These are phyloP conservation scores for Colletotrichum sp. DNA, from an alignment of 2,329 filamentous ascomycete genomes.

Conservation along the genomic window DNA sequence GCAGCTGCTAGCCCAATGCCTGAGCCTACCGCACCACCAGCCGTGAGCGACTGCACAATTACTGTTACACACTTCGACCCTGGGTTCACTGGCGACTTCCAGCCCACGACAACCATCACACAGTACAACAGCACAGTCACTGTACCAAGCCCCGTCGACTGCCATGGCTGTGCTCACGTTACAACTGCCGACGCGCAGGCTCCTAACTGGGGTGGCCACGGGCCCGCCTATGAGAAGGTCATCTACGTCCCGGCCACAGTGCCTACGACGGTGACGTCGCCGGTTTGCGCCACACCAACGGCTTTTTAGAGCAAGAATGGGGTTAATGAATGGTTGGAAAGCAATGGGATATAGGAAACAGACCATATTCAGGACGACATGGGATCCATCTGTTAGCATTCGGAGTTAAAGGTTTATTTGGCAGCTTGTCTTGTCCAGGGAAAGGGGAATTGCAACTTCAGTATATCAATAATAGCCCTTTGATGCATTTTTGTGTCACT, in stretches of 20 bases:
- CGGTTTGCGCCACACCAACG: not conserved
- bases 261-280: not conserved
- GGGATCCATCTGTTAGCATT: not conserved
- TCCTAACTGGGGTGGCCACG: not conserved
- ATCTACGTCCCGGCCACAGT: not conserved
- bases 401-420: not conserved
- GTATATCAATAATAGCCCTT: not conserved
- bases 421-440: not conserved
- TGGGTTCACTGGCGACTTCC: slow-evolving; percentile 9
- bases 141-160: not conserved
- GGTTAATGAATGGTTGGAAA: not conserved
- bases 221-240: not conserved
- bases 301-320: not conserved
- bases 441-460: not conserved
- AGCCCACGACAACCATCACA: not conserved
- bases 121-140: not conserved
- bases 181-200: not conserved
- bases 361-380: not conserved
- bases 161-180: slow-evolving; percentile 1
- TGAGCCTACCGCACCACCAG: not conserved
- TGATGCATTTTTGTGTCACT: not conserved
- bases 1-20: not conserved
- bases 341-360: not conserved
- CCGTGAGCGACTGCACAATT: not conserved
- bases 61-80: not conserved